These are phyloP conservation scores for Adansonia gregorii DNA, from an alignment of 441 rosid species.

Conservation along the genomic window DNA sequence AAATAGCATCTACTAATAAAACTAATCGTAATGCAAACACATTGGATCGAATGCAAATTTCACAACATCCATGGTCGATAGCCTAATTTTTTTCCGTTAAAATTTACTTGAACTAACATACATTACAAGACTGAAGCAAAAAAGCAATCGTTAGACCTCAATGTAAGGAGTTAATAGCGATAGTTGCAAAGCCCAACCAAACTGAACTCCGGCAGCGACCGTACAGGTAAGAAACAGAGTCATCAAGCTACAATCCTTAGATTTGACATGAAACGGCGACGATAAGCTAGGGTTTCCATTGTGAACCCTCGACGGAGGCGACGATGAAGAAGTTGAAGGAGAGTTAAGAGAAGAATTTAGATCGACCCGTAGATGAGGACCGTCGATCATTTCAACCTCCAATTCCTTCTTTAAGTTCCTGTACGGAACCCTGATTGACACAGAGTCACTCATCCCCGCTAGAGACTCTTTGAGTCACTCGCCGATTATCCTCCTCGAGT, in stretches of 20 bases:
- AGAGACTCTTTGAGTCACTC: conserved; percentile 29
- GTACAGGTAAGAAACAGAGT: conserved; percentile 78
- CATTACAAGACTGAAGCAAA: not conserved
- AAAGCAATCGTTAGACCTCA: conserved; percentile 52
- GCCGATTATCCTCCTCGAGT: not conserved
- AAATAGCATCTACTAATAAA: not conserved
- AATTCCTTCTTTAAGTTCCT: conserved; percentile 68
- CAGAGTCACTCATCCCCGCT: conserved; percentile 52
- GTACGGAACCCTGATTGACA: conserved; percentile 67
- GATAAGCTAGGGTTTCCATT: conserved; percentile 33
- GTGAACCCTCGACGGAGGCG: conserved; percentile 26
- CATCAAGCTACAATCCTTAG: conserved; percentile 54
- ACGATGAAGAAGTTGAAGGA: conserved; percentile 36
- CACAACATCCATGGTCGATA: not conserved
- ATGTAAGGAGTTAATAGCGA: conserved; percentile 91
- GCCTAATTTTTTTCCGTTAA: not conserved
- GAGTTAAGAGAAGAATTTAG: conserved; percentile 35
- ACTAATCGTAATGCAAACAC: not conserved
- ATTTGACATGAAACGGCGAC: conserved; percentile 26
- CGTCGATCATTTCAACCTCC: conserved; percentile 71
- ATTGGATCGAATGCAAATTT: not conserved
- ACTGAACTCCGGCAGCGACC: conserved; percentile 91
- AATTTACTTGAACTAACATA: not conserved
- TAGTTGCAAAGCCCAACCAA: conserved; percentile 96
- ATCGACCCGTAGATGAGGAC: conserved; percentile 40